These are phyloP conservation scores for Penstemon newberryi DNA, from an alignment of 257 asterid genomes.

Conservation along the genomic window DNA sequence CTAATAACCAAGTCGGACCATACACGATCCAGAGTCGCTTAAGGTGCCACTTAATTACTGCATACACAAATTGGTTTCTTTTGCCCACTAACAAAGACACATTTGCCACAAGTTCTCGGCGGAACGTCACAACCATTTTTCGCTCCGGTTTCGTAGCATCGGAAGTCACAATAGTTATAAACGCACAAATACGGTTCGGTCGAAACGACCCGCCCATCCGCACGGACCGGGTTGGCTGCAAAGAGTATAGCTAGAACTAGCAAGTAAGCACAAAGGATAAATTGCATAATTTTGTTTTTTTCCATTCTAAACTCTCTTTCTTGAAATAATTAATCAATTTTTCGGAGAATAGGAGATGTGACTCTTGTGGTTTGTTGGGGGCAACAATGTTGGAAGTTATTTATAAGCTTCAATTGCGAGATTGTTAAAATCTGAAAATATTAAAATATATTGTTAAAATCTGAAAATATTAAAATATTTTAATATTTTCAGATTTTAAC, in stretches of 20 bases:
- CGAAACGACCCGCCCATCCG: neutral
- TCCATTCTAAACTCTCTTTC: neutral
- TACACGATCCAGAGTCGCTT: too few species aligned
- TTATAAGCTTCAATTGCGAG: constrained; percentile 1
- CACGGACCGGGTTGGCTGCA: constrained; percentile 5
- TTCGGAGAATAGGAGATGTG: constrained; percentile 7
- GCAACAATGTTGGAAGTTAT: neutral
- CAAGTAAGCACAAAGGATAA: neutral
- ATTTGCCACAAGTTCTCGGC: constrained; percentile 7
- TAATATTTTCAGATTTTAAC: neutral
- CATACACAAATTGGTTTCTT: neutral
- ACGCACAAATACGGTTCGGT: constrained; percentile 15
- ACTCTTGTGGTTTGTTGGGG: neutral
- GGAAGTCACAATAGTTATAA: constrained; percentile 16
- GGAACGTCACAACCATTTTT: neutral
- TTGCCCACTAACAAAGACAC: neutral
- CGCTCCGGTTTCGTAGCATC: constrained; percentile 24
- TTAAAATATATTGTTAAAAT: neutral
- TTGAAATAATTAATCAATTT: neutral
- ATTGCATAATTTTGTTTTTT: neutral
- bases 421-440: neutral
- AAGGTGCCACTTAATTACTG: neutral
- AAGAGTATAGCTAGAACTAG: neutral
- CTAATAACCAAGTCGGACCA: too few species aligned
- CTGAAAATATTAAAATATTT: neutral